A percentile compares a stretch with the other conserved stretches of the same genome.
Evolutionary conservation across 331 rosid species (phyloP).

Genomic region (Malus hybrid): DNA sequence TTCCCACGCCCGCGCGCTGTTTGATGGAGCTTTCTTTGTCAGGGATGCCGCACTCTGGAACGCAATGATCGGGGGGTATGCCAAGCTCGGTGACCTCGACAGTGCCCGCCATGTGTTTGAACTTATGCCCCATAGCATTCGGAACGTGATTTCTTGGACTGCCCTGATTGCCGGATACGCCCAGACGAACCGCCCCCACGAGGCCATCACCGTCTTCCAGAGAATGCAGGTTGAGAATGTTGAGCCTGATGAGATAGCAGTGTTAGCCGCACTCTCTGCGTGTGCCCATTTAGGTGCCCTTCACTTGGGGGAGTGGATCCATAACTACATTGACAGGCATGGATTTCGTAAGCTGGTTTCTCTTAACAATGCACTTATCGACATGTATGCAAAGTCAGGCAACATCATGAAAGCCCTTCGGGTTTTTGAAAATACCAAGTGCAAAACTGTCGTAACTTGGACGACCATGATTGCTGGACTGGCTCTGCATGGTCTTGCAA

Average conservation of each 20-base stretch:
- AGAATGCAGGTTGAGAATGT: slow-evolving; percentile 54
- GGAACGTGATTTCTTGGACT: slow-evolving; percentile 64
- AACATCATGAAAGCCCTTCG: slow-evolving; percentile 40
- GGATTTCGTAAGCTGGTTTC: slow-evolving; percentile 30
- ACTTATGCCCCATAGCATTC: slow-evolving; percentile 32
- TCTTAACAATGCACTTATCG: slow-evolving; percentile 53
- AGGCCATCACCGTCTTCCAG: slow-evolving; percentile 45
- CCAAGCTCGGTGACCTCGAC: slow-evolving; percentile 40
- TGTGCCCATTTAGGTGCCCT: slow-evolving; percentile 65
- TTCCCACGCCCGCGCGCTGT: slow-evolving; percentile 44
- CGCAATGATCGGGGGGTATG: slow-evolving; percentile 53
- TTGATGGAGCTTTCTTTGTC: slow-evolving; percentile 16
- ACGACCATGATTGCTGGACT: slow-evolving; percentile 59
- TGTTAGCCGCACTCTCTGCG: slow-evolving; percentile 55
- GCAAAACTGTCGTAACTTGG: slow-evolving; percentile 52
- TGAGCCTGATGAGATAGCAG: slow-evolving; percentile 49
- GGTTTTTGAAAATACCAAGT: slow-evolving; percentile 37
- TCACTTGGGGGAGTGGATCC: slow-evolving; percentile 55
- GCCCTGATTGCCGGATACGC: slow-evolving; percentile 47
- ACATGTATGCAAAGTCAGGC: slow-evolving; percentile 72
- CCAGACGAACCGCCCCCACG: slow-evolving; percentile 33
- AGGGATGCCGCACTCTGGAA: slow-evolving; percentile 39
- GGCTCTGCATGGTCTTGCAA: slow-evolving; percentile 66
- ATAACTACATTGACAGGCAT: slow-evolving; percentile 37
- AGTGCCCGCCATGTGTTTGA: slow-evolving; percentile 55